These are phyloP conservation scores for Senecio squalidus DNA, from an alignment of 140 eudicot species.

Conservation along the genomic window DNA sequence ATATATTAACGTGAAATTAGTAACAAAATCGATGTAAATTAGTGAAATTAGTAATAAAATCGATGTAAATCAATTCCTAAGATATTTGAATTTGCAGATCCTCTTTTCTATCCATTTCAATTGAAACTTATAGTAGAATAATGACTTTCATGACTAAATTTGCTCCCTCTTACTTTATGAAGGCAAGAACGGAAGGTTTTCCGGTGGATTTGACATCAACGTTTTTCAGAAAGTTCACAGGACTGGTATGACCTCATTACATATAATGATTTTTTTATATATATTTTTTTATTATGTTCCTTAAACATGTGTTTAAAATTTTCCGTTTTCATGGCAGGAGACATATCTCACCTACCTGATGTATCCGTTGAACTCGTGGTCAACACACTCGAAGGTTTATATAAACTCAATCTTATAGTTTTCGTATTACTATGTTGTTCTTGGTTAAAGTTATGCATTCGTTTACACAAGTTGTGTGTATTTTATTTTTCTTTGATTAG, in stretches of 20 bases:
- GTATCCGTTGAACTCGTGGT: slow-evolving; percentile 58
- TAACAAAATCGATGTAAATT: no score
- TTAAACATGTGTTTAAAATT: neutral
- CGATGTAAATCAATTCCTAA: no score
- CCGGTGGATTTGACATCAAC: slow-evolving; percentile 90
- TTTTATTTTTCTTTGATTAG: slow-evolving; percentile 23
- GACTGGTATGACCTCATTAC: slow-evolving; percentile 44
- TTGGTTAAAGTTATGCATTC: neutral
- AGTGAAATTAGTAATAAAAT: no score
- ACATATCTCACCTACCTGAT: slow-evolving; percentile 59
- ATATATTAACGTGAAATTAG: no score
- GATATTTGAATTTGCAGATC: no score
- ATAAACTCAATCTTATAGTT: neutral
- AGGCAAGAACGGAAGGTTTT: slow-evolving; percentile 82
- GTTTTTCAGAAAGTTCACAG: slow-evolving; percentile 71
- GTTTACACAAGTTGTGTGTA: neutral
- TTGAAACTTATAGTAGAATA: no score
- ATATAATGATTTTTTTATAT: neutral
- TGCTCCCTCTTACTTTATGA: slow-evolving; percentile 6
- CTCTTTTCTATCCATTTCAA: no score
- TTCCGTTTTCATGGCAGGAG: slow-evolving; percentile 49
- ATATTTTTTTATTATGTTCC: neutral
- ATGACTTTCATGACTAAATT: neutral
- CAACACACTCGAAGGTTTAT: slow-evolving; percentile 74
- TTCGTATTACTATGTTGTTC: neutral